Evolutionary conservation across 139 green algal species (phyloP).

Genomic region (Raphidocelis subcapitata): DNA sequence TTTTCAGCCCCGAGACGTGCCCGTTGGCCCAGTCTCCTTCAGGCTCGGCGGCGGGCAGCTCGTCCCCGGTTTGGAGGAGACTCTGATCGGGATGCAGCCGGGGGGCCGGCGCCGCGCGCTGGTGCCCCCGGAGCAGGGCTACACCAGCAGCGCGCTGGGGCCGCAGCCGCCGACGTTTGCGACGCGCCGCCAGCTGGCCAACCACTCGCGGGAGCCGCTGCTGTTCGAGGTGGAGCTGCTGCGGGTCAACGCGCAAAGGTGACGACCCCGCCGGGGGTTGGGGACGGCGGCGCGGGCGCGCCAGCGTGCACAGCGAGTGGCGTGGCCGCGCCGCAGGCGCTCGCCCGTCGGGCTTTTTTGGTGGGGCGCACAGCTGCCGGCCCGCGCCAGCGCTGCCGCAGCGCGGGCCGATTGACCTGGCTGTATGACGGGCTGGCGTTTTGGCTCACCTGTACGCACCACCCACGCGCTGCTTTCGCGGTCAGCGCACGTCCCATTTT

Average conservation of each 20-base stretch:
- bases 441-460: no score
- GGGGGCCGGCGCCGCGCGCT: constrained; percentile 67
- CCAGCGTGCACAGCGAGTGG: no score
- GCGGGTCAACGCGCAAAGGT: constrained; percentile 36
- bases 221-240: constrained; percentile 85
- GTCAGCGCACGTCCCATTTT: no score
- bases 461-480: no score
- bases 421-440: no score
- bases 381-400: no score
- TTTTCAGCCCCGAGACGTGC: constrained; percentile 80
- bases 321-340: no score
- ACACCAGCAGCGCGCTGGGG: constrained; percentile 33
- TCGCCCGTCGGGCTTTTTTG: no score
- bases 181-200: constrained; percentile 75
- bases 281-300: no score
- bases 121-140: constrained; percentile 64
- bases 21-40: constrained; percentile 55
- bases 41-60: constrained; percentile 40
- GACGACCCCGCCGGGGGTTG: no score
- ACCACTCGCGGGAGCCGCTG: constrained; percentile 70
- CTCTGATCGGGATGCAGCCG: constrained; percentile 51
- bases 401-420: no score
- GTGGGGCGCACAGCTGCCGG: no score
- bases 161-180: constrained; percentile 78
- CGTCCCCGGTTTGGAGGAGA: constrained; percentile 34